Conservation (phyloP, 1,139 yeast genomes). For the Sugiyamaella sp. region DNA sequence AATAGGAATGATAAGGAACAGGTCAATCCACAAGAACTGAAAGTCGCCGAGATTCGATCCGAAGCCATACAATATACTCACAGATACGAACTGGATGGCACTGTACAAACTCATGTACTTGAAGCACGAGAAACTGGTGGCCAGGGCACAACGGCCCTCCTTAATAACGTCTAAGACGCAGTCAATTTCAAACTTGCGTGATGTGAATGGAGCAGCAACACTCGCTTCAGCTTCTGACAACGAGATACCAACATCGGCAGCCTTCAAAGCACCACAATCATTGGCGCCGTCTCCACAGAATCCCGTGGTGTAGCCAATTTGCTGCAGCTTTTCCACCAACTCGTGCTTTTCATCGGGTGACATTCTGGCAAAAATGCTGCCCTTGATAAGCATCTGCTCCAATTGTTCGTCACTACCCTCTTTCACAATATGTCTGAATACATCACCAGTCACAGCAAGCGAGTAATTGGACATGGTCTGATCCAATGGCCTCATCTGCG, state of each 20-base stretch:
- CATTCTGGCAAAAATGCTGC: slow-evolving; percentile 91
- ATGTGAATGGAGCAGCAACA: slow-evolving; percentile 98
- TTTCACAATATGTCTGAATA: slow-evolving; percentile 73
- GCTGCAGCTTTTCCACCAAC: slow-evolving; percentile 82
- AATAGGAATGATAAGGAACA: slow-evolving; percentile 85
- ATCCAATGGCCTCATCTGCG: slow-evolving; percentile 35
- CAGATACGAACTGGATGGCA: slow-evolving; percentile 91
- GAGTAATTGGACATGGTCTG: slow-evolving; percentile 46
- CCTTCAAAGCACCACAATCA: slow-evolving; percentile 97
- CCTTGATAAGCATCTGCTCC: slow-evolving; percentile 67
- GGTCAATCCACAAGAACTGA: slow-evolving; percentile 91
- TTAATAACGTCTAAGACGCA: slow-evolving; percentile 88
- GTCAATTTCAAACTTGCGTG: slow-evolving; percentile 83
- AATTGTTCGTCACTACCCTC: slow-evolving; percentile 41
- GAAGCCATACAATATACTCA: slow-evolving; percentile 77
- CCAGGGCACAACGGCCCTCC: slow-evolving; percentile 94
- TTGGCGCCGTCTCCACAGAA: slow-evolving; percentile 93
- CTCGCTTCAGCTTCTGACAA: slow-evolving; percentile 97
- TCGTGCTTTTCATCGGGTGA: slow-evolving; percentile 99
- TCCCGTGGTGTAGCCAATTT: slow-evolving; percentile 87
- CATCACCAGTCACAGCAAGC: slow-evolving; percentile 90
- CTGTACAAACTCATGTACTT: slow-evolving; percentile 97
- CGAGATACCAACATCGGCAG: slow-evolving; percentile 96
- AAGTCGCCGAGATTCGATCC: slow-evolving; percentile 98
- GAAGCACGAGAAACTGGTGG: slow-evolving; percentile 94